Base-by-base conservation (phyloP, 768 basidiomycete species). In the Mycena epipterygia region DNA sequence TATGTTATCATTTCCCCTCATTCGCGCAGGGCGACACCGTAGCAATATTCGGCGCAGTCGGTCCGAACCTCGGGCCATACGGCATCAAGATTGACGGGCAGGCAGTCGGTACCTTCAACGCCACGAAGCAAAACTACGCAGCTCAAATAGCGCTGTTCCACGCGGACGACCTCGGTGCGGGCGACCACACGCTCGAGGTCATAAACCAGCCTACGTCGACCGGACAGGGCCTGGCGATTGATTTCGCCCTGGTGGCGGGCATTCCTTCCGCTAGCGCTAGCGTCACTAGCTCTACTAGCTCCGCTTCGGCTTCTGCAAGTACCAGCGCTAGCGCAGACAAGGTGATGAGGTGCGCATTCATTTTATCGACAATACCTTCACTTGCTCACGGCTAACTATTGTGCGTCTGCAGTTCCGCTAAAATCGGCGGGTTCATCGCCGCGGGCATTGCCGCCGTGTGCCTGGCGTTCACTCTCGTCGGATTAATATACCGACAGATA, bases 41-140 rank as follows among this genome's bases (percentile, higher is more conserved):
- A 68, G 56, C 79, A 23, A 76, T 84, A 29, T 80, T 79, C 30
- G 84, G 85, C 11, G 25, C 80, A 8, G 79, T 84, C 37, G 77
- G 79, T 19, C 77, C 78, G 30, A 53, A 67, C 17, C 67, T 76
- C 29, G 72, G 64, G 0, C 53, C 68, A 6, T 81, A 76, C 49
- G 60, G 58, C 7, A 72, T 78, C 11, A 42, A 73, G 25, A 21
- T 82, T 5, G 80, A 82, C 65, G 72, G 68, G 25, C 25, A 58
- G 19, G 19, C 73, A 5, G 41, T 66, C 0, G 70, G 62, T 29
- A 64, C 65, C 3, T 78, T 74, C 64, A 73, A 74, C 42, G 78
- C 67, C 4, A 49, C 58, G 27, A 69, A 37, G 35, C 35, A 6
- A 37, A 37, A 37, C 68, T 67, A 30, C 74, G 32, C 30, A 9